phyloP scores from a whole-genome alignment of 169 alveolate species.

The Plasmodium inui region DNA sequence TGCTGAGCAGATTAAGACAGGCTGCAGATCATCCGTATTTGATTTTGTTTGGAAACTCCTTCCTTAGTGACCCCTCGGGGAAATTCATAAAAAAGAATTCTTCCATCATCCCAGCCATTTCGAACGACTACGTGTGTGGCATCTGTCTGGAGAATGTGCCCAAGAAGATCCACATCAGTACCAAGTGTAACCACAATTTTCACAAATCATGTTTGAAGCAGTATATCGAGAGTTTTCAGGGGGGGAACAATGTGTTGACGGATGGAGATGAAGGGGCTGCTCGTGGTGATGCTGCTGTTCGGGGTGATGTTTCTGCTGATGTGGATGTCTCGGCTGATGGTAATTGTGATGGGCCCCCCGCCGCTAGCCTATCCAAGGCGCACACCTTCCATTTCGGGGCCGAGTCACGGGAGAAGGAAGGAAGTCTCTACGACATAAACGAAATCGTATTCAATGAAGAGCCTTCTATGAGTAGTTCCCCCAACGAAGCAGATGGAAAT shows the following conservation, averaged over 20 bases:
- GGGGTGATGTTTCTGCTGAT: neutral
- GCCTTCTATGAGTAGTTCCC: neutral
- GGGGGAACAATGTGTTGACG: conserved; percentile 58
- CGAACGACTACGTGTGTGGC: conserved; percentile 78
- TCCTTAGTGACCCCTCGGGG: conserved; percentile 77
- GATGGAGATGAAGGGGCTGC: neutral
- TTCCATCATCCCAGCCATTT: conserved; percentile 77
- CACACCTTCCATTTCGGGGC: conserved; percentile 51
- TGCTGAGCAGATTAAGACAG: conserved; percentile 90
- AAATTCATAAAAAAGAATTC: conserved; percentile 76
- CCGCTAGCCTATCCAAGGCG: conserved; percentile 73
- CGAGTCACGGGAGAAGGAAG: neutral
- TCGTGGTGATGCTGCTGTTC: neutral
- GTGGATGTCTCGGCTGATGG: neutral
- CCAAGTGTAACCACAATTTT: conserved; percentile 89
- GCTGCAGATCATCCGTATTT: conserved; percentile 94
- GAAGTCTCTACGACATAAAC: neutral
- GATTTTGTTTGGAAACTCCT: conserved; percentile 88
- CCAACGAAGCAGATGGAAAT: conserved; percentile 23
- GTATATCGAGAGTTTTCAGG: conserved; percentile 86
- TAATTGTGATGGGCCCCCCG: neutral
- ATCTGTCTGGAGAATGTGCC: conserved; percentile 83
- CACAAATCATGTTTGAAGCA: conserved; percentile 87
- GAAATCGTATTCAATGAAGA: conserved; percentile 5
- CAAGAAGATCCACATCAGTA: conserved; percentile 77